A percentile compares a stretch with the other conserved stretches of the same genome.
Conservation (phyloP, 768 basidiomycete genomes). For the Phlegmacium glaucopus region DNA sequence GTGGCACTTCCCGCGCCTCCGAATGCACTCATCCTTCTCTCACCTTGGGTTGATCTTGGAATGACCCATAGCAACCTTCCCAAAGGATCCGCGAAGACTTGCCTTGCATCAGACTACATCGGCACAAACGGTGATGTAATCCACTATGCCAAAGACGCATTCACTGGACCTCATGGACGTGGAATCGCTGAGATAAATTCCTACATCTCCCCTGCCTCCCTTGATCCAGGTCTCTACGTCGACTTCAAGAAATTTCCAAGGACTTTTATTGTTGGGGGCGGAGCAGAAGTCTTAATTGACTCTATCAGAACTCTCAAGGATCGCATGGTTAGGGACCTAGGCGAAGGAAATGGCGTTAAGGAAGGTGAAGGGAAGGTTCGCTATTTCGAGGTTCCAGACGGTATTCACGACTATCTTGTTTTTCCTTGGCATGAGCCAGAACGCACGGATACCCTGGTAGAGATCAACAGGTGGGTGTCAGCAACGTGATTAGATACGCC, state of each 20-base stretch:
- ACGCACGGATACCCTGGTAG: constrained; percentile 41
- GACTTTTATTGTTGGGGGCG: constrained; percentile 58
- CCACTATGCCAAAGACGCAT: constrained; percentile 36
- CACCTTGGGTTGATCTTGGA: constrained; percentile 54
- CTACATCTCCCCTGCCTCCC: constrained; percentile 60
- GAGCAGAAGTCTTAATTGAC: constrained; percentile 57
- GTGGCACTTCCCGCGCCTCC: constrained; percentile 41
- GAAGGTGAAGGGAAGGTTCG: constrained; percentile 39
- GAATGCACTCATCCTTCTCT: constrained; percentile 47
- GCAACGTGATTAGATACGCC: constrained; percentile 1
- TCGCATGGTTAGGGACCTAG: constrained; percentile 51
- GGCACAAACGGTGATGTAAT: constrained; percentile 16
- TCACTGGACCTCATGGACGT: constrained; percentile 45
- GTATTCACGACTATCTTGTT: constrained; percentile 50
- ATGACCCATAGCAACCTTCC: constrained; percentile 32
- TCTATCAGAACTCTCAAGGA: constrained; percentile 41
- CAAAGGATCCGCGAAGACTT: constrained; percentile 33
- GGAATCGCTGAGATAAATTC: constrained; percentile 43
- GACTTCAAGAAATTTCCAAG: constrained; percentile 56
- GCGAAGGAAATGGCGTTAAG: constrained; percentile 35
- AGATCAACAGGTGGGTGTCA: constrained; percentile 47
- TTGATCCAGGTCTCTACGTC: constrained; percentile 30
- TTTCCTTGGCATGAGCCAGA: constrained; percentile 54
- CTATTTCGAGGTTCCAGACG: constrained; percentile 49
- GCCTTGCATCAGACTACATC: constrained; percentile 36